These are phyloP conservation scores for Pyrrhoderma lamaoense DNA, from an alignment of 1,284 basidiomycete species.

Conservation along the genomic window DNA sequence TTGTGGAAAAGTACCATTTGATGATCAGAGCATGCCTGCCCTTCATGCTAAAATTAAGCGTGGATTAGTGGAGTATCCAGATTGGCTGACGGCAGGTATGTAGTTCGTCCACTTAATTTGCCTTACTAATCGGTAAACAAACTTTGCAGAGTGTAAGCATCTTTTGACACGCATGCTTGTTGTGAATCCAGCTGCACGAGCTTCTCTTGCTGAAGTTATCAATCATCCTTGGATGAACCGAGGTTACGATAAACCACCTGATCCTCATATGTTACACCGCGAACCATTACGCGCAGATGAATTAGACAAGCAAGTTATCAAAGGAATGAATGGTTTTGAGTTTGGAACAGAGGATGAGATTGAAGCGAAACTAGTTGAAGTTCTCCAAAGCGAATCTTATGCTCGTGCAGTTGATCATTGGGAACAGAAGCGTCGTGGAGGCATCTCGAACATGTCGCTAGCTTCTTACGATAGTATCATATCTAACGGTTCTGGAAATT, in stretches of 20 bases:
- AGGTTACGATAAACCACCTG: conserved; percentile 75
- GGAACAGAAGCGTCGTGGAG: conserved; percentile 59
- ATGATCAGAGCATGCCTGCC: conserved; percentile 99
- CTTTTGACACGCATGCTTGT: conserved; percentile 94
- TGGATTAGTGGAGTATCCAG: conserved; percentile 93
- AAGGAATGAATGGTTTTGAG: conserved; percentile 94
- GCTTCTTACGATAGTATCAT: conserved; percentile 48
- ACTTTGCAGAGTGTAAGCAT: conserved; percentile 79
- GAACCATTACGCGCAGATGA: conserved; percentile 85
- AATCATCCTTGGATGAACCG: conserved; percentile 93
- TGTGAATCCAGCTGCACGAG: conserved; percentile 83
- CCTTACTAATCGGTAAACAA: conserved; percentile 8
- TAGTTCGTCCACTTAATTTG: conserved; percentile 13
- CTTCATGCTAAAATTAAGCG: conserved; percentile 99
- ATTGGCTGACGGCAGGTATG: conserved; percentile 89
- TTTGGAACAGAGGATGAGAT: conserved; percentile 89
- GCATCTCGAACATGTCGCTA: conserved; percentile 56
- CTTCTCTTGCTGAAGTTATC: conserved; percentile 83
- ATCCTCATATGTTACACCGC: conserved; percentile 81
- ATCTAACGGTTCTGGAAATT: conserved; percentile 23
- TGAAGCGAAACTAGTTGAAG: conserved; percentile 60
- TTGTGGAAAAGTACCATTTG: conserved; percentile 97
- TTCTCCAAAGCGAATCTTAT: conserved; percentile 80
- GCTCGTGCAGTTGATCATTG: conserved; percentile 65
- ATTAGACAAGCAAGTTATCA: conserved; percentile 80